phyloP scores from a whole-genome alignment of 148 eudicot genomes.

The Tetragonia tetragonoides region DNA sequence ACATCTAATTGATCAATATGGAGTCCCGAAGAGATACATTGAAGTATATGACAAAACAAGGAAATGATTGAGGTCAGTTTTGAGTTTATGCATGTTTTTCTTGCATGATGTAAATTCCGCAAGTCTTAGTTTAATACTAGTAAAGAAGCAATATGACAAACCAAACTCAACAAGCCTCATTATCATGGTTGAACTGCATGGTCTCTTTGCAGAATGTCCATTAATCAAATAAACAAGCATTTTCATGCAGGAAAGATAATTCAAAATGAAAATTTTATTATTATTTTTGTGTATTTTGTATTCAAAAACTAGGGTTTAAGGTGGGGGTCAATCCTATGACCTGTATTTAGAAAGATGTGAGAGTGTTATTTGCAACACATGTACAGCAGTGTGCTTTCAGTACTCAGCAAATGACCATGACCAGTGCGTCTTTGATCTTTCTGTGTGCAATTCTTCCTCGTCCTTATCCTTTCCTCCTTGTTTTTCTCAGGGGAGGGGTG shows the following conservation, averaged over 20 bases:
- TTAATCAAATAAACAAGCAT: not conserved
- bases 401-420: not conserved
- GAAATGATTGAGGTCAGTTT: constrained; percentile 54
- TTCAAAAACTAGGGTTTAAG: not conserved
- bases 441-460: not conserved
- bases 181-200: not conserved
- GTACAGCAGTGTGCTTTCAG: not conserved
- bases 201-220: not conserved
- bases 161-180: not conserved
- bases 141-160: not conserved
- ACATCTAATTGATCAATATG: constrained; percentile 85
- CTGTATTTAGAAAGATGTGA: too few relatives aligned
- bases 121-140: not conserved
- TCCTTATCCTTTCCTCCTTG: not conserved
- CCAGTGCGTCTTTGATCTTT: not conserved
- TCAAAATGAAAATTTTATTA: not conserved
- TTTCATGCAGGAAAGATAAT: not conserved
- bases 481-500: not conserved
- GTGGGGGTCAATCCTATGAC: not conserved
- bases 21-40: constrained; percentile 84
- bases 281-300: not conserved
- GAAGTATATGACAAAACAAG: constrained; percentile 88
- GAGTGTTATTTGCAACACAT: not conserved
- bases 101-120: constrained; percentile 6
- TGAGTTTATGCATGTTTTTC: not conserved